phyloP scores from a whole-genome alignment of 2,329 filamentous ascomycete species.

The Pseudocercospora musae region DNA sequence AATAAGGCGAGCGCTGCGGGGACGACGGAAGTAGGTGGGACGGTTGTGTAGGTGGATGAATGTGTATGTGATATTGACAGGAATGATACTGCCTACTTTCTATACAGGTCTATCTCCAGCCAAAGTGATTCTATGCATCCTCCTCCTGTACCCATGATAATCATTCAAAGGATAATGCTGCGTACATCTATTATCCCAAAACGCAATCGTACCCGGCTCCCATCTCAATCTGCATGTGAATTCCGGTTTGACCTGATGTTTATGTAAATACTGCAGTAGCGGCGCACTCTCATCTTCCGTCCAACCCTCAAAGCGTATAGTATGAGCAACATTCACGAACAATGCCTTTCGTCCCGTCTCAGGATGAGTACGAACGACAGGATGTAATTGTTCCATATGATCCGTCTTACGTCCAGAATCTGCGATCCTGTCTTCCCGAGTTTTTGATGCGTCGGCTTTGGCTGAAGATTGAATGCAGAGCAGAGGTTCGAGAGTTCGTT shows the following conservation, averaged over 20 bases:
- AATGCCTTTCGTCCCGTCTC: constrained; percentile 74
- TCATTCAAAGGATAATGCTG: constrained; percentile 22
- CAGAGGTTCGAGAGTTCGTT: constrained; percentile 66
- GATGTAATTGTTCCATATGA: constrained; percentile 69
- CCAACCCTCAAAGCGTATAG: constrained; percentile 71
- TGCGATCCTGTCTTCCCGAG: constrained; percentile 43
- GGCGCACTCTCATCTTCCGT: constrained; percentile 81
- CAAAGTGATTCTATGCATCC: constrained; percentile 17
- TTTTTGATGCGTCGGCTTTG: constrained; percentile 46
- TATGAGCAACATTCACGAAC: constrained; percentile 80
- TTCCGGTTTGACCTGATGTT: constrained; percentile 68
- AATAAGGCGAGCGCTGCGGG: background rate
- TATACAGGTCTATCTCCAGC: constrained; percentile 14
- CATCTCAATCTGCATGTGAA: constrained; percentile 62
- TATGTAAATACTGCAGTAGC: constrained; percentile 69
- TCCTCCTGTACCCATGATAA: constrained; percentile 13
- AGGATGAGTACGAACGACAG: constrained; percentile 75
- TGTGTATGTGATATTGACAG: background rate
- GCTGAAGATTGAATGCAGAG: constrained; percentile 69
- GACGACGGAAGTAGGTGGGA: background rate
- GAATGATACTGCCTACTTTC: background rate
- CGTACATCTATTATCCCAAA: constrained; percentile 23
- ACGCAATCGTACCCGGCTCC: constrained; percentile 16
- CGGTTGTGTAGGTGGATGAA: background rate
- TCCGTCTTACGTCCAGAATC: constrained; percentile 71